These are phyloP conservation scores for Fraxinus latifolia DNA, from an alignment of 305 asterid genomes.

Conservation along the genomic window DNA sequence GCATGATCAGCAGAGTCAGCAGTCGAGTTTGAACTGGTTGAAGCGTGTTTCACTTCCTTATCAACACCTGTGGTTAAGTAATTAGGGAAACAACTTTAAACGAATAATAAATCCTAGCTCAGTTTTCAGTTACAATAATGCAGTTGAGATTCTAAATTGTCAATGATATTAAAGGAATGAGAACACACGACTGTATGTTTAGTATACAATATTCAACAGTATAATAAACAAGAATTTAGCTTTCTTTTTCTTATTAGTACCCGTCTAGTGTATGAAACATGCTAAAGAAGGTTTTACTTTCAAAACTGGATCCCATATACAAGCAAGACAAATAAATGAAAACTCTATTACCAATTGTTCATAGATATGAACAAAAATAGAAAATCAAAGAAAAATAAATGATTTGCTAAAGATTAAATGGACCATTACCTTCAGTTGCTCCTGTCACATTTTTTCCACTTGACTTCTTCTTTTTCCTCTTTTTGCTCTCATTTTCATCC, in stretches of 20 bases:
- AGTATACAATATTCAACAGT: neutral
- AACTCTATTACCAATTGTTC: neutral
- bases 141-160: neutral
- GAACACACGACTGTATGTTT: neutral
- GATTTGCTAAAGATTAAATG: neutral
- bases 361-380: neutral
- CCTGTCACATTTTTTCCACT: neutral
- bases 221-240: neutral
- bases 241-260: neutral
- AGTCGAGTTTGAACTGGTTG: conserved; percentile 11
- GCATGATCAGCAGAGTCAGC: conserved; percentile 5
- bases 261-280: neutral
- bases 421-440: conserved; percentile 20
- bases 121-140: neutral
- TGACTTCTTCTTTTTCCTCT: neutral
- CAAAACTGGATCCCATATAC: neutral
- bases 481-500: conserved; percentile 26
- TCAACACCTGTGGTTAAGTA: conserved; percentile 15
- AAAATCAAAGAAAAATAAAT: neutral
- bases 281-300: neutral
- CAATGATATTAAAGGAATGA: neutral
- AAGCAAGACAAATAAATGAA: neutral
- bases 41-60: conserved; percentile 3
- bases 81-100: neutral
- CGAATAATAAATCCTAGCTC: neutral